Evolutionary conservation across 441 rosid species (phyloP), one percentile per base, ranked within the genome.

Genomic region (Viola pubescens): DNA sequence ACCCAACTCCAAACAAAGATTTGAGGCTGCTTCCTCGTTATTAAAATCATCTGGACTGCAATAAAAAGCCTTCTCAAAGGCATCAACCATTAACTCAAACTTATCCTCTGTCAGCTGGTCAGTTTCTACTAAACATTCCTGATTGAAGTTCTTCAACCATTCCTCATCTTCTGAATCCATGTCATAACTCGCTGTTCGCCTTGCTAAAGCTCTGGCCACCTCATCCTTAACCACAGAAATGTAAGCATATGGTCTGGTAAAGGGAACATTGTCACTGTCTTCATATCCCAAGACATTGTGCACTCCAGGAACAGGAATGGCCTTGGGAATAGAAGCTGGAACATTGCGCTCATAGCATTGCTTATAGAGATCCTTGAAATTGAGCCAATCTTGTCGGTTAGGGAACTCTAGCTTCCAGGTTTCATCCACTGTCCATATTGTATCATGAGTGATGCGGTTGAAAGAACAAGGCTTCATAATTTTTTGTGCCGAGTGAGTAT

Each of bases 81-180:
- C 82, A 83, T 85, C 99, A 61, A 94, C 75, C 82, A 89, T 87
- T 48, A 81, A 72, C 81, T 94, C 99, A 63, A 94, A 94, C 40
- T 39, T 65, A 63, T 87, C 89, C 61, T 65, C 81, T 7, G 84
- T 63, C 67, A 91, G 80, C 65, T 14, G 71, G 51, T 73, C 74
- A 70, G 59, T 67, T 61, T 66, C n/a, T n/a, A n/a, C 83, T 9
- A 54, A 64, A 61, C 60, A 40, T 48, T 69, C 81, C 42, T 5
- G 45, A 68, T 87, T 88, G 60, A 80, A 80, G 49, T 75, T 80
- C 54, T 65, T 73, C 13, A 94, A 72, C 99, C 99, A 94, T 63
- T 74, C 85, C 71, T 87, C 96, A 74, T 94, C 99, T 70, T 94
- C 99, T 34, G 82, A 84, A 69, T 94, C 98, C 86, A 91, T 77